These are phyloP conservation scores for Penicillium sp. DNA, from an alignment of 2,329 filamentous ascomycete species.

Conservation along the genomic window DNA sequence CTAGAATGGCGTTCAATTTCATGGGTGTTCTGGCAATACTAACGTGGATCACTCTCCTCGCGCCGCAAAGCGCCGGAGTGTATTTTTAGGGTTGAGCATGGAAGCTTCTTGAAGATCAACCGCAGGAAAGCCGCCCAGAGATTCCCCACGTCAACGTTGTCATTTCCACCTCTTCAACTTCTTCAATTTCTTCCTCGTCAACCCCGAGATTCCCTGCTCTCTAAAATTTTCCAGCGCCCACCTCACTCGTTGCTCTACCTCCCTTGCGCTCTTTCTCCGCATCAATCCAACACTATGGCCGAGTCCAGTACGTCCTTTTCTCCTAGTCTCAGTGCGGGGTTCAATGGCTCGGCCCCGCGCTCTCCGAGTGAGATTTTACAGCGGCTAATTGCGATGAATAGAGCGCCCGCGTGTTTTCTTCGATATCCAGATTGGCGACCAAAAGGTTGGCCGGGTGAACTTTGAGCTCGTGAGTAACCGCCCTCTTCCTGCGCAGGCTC, in stretches of 20 bases:
- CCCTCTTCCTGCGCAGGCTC: neutral
- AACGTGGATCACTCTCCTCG: too few relatives aligned
- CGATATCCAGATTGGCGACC: constrained; percentile 75
- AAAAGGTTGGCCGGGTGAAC: constrained; percentile 67
- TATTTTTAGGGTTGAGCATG: constrained; percentile 22
- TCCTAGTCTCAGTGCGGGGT: constrained; percentile 19
- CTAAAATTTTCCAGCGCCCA: neutral
- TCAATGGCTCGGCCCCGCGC: constrained; percentile 12
- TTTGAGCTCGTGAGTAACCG: constrained; percentile 69
- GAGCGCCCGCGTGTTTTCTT: constrained; percentile 82
- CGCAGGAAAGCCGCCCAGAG: constrained; percentile 6
- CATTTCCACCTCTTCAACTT: constrained; percentile 3
- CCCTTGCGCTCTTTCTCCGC: neutral
- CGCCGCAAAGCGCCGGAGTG: neutral
- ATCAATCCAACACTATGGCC: constrained; percentile 26
- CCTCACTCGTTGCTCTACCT: neutral
- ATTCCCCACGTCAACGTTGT: constrained; percentile 11
- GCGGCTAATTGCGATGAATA: constrained; percentile 17
- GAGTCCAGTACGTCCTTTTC: constrained; percentile 28
- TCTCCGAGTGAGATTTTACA: constrained; percentile 11
- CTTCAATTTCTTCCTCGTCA: neutral
- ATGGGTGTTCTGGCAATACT: too few relatives aligned
- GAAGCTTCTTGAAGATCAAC: constrained; percentile 38
- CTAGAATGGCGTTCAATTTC: neutral
- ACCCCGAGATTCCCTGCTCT: neutral